These are phyloP conservation scores for Cetradonia linearis DNA, from an alignment of 495 filamentous ascomycete species.

Conservation along the genomic window DNA sequence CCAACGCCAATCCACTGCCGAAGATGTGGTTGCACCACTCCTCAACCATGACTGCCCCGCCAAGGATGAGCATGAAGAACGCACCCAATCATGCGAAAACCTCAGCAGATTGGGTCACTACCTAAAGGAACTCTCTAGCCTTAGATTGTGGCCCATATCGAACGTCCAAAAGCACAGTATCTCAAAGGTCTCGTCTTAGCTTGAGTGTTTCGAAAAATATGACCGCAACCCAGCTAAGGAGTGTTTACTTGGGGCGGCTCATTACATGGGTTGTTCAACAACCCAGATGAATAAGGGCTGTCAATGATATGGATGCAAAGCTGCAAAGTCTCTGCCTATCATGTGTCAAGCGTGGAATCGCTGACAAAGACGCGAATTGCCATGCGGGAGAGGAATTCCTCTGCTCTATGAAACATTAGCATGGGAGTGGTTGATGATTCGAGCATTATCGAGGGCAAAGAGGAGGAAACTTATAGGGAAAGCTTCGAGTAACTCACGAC, in stretches of 20 bases:
- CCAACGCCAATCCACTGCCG: not conserved
- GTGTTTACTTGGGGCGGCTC: not conserved
- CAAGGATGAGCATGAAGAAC: not conserved
- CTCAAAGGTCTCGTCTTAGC: not conserved
- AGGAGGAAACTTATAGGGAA: no score
- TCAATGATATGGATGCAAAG: not conserved
- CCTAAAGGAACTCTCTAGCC: not conserved
- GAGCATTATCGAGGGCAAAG: no score
- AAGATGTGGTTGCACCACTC: not conserved
- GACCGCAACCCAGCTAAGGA: not conserved
- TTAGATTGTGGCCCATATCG: not conserved
- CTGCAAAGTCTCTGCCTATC: slow-evolving; percentile 10
- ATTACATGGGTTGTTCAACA: not conserved
- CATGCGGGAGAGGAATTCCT: not conserved
- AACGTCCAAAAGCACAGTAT: not conserved
- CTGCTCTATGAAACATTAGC: not conserved
- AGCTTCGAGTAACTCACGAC: no score
- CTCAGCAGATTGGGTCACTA: not conserved
- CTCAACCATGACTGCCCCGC: not conserved
- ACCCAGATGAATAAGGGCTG: not conserved
- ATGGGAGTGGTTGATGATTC: not conserved
- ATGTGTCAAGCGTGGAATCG: slow-evolving; percentile 1
- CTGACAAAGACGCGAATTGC: slow-evolving; percentile 8
- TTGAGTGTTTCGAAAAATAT: not conserved
- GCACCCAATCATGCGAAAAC: not conserved